Evolutionary conservation across 148 eudicot species (phyloP), one percentile per base, ranked within the genome.

Genomic region (Linanthus parryae): DNA sequence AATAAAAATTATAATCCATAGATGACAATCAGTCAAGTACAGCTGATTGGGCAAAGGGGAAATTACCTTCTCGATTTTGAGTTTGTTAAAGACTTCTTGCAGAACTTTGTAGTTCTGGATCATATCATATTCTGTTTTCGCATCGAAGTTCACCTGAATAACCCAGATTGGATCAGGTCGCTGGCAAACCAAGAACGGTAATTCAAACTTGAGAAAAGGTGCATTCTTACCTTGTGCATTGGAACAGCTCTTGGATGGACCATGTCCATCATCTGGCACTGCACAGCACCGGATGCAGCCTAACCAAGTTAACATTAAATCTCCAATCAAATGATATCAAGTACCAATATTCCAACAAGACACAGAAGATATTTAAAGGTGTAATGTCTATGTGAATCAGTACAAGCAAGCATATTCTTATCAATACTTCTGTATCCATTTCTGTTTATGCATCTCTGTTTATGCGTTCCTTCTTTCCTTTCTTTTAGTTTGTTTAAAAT

Each of bases 221-320:
- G 34, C 43, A 34, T 52, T 6, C 59, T 67, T 35, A 86, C 94
- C 85, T 87, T 92, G 65, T 92, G 90, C 96, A 92, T 87, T 4
- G 98, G 98, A 67, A 92, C 98, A 44, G 69, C 70, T 40, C 95
- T 94, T 2, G 96, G 82, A 58, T 72, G 57, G 55, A 79, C 72
- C 89, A 82, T 77, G 69, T 92, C 96, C 88, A 92, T 77, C 78
- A 92, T 70, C 73, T 92, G 98, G 54, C 98, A 92, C 61, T 92
- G 98, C 64, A 82, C 96, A 43, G 98, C 98, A 37, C 98, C 95
- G 2, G 95, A 70, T 61, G 95, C 91, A 69, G 91, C 97, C 97
- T 90, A 58, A 41, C 20, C 66, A 33, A 56, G 39, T 29, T 50
- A 44, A 23, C 37, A 8, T 29, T 30, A 20, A 4, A 25, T 37